Conservation (phyloP, 257 asterid species). For the Agastache rugosa region DNA sequence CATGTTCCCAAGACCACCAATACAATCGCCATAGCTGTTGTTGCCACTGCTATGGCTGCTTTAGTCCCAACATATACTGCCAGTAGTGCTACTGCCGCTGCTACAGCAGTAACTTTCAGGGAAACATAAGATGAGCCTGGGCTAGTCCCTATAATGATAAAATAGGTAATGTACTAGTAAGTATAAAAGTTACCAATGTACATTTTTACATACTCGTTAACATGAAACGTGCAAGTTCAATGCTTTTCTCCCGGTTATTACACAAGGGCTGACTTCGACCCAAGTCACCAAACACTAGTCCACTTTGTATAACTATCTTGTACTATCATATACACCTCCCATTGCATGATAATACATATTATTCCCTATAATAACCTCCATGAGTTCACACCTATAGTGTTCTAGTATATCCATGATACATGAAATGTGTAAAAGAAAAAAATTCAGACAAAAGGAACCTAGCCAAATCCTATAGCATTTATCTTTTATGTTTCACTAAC, state of each 20-base stretch:
- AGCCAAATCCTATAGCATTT: slow-evolving; percentile 18
- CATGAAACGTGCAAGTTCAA: slow-evolving; percentile 39
- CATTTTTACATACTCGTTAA: slow-evolving; percentile 38
- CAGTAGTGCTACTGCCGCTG: slow-evolving; percentile 84
- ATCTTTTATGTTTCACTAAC: slow-evolving; percentile 24
- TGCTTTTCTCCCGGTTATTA: slow-evolving; percentile 32
- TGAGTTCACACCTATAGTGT: slow-evolving; percentile 18
- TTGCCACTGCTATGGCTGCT: slow-evolving; percentile 76
- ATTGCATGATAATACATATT: slow-evolving; percentile 18
- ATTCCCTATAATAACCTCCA: slow-evolving; percentile 11
- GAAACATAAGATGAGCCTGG: slow-evolving; percentile 78
- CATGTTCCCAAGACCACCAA: slow-evolving; percentile 74
- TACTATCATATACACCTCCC: slow-evolving; percentile 15
- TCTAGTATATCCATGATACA: slow-evolving; percentile 17
- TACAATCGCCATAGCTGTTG: slow-evolving; percentile 71
- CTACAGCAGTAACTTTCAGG: slow-evolving; percentile 76
- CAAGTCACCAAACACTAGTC: neutral
- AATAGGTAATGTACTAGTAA: slow-evolving; percentile 63
- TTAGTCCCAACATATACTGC: slow-evolving; percentile 65
- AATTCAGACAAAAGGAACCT: slow-evolving; percentile 15
- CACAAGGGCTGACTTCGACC: slow-evolving; percentile 27
- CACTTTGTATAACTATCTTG: slow-evolving; percentile 23
- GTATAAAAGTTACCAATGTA: slow-evolving; percentile 42
- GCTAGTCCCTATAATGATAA: slow-evolving; percentile 81
- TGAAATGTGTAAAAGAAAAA: slow-evolving; percentile 11